Percentiles rank a stretch among this genome's conserved stretches.
Conservation (phyloP, 768 basidiomycete species). For the Kwoniella newhampshirensis region DNA sequence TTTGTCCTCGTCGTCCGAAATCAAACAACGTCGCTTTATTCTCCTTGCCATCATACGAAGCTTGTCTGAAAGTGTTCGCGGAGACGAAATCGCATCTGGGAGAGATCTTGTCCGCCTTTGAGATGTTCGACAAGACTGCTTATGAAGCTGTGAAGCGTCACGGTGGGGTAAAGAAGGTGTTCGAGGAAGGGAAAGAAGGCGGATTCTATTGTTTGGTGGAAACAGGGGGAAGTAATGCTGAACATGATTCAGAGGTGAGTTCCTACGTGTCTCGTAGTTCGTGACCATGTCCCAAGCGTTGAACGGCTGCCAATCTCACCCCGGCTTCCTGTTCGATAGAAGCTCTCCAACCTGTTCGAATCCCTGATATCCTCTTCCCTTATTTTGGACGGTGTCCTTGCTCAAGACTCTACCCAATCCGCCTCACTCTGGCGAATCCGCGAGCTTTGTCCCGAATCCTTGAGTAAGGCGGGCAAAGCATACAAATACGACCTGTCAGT, state of each 20-base stretch:
- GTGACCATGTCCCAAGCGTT: too few relatives aligned
- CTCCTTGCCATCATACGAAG: slow-evolving; percentile 79
- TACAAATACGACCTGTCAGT: slow-evolving; percentile 97
- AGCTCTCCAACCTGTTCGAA: slow-evolving; percentile 77
- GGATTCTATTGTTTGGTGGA: slow-evolving; percentile 81
- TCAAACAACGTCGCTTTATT: slow-evolving; percentile 88
- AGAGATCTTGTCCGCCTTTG: slow-evolving; percentile 95
- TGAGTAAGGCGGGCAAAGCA: slow-evolving; percentile 79
- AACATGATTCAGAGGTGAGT: slow-evolving; percentile 84
- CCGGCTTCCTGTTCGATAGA: slow-evolving; percentile 61
- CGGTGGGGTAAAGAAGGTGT: slow-evolving; percentile 53
- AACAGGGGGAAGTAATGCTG: slow-evolving; percentile 83
- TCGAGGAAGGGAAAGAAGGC: slow-evolving; percentile 57
- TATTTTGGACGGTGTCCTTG: slow-evolving; percentile 84
- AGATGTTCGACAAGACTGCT: slow-evolving; percentile 79
- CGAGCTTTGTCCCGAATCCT: slow-evolving; percentile 87
- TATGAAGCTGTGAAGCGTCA: slow-evolving; percentile 57
- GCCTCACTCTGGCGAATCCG: slow-evolving; percentile 85
- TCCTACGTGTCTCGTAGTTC: background rate
- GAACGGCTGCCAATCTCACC: too few relatives aligned
- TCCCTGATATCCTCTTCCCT: slow-evolving; percentile 72
- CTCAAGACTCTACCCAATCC: slow-evolving; percentile 87
- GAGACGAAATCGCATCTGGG: slow-evolving; percentile 76
- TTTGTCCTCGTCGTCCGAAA: slow-evolving; percentile 72
- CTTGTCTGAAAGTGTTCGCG: slow-evolving; percentile 79